A percentile compares a stretch with the other conserved stretches of the same genome.
Evolutionary conservation across 306 rosid genomes (phyloP).

Genomic region (Luffa aegyptiaca): DNA sequence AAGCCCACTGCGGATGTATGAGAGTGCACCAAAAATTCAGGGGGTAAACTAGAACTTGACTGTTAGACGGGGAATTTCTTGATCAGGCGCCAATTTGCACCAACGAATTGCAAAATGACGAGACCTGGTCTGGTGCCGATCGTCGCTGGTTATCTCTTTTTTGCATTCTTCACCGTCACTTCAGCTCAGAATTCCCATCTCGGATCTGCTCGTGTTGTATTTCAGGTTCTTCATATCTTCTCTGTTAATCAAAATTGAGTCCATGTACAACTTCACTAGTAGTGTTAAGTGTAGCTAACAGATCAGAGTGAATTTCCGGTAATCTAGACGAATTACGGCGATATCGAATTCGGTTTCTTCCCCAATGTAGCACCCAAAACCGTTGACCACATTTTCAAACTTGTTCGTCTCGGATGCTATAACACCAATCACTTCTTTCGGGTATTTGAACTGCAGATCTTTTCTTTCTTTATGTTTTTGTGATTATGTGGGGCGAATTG

Average conservation of each 20-base stretch:
- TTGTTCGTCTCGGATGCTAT: slow-evolving; percentile 83
- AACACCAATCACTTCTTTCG: slow-evolving; percentile 87
- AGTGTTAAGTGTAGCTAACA: neutral
- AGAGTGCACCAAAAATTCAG: neutral
- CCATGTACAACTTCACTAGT: neutral
- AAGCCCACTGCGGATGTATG: neutral
- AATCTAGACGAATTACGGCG: slow-evolving; percentile 75
- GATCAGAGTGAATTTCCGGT: neutral
- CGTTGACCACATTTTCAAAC: slow-evolving; percentile 86
- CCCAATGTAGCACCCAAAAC: slow-evolving; percentile 85
- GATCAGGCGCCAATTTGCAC: neutral
- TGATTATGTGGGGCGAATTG: slow-evolving; percentile 5
- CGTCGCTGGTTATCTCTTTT: neutral
- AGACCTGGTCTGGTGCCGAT: neutral
- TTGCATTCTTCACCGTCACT: neutral
- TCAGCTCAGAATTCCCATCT: slow-evolving; percentile 10
- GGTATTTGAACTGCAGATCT: slow-evolving; percentile 30
- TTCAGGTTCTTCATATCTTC: slow-evolving; percentile 7
- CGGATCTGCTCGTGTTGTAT: slow-evolving; percentile 19
- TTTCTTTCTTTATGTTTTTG: neutral
- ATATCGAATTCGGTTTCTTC: slow-evolving; percentile 89
- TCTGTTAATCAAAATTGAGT: neutral
- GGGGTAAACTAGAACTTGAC: neutral
- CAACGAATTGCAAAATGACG: neutral
- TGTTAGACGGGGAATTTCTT: neutral